These are phyloP conservation scores for Neoarthrinium moseri DNA, from an alignment of 2,329 filamentous ascomycete species.

Conservation along the genomic window DNA sequence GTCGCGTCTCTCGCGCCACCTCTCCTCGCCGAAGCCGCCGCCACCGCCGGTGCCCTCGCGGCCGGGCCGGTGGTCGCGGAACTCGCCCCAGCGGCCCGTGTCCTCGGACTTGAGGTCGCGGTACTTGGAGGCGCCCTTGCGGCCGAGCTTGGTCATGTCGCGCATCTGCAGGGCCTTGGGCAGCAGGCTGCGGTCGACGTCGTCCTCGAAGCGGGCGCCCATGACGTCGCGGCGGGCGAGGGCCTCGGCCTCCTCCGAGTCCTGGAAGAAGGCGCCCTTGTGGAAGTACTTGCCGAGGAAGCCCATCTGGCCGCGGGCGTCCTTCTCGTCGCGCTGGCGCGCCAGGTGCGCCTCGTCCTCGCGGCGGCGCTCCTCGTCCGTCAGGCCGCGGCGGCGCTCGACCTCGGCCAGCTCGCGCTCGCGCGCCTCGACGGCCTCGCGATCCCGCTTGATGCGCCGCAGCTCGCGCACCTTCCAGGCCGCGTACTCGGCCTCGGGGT, in stretches of 20 bases:
- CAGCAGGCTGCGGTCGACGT: conserved; percentile 79
- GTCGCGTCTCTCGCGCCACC: conserved; percentile 65
- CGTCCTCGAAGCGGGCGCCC: conserved; percentile 79
- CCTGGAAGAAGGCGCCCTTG: conserved; percentile 92
- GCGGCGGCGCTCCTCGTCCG: conserved; percentile 77
- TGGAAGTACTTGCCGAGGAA: conserved; percentile 98
- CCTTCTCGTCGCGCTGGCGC: conserved; percentile 77
- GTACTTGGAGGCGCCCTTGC: conserved; percentile 89
- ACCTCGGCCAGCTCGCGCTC: conserved; percentile 88
- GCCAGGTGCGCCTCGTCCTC: conserved; percentile 81
- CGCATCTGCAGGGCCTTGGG: conserved; percentile 90
- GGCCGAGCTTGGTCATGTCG: conserved; percentile 90
- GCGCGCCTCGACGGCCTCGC: conserved; percentile 77
- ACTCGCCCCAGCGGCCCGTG: conserved; percentile 80
- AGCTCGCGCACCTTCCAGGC: conserved; percentile 95
- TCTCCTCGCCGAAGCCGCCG: conserved; percentile 55
- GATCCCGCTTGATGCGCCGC: conserved; percentile 81
- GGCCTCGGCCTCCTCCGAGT: conserved; percentile 72
- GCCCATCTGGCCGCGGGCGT: conserved; percentile 74
- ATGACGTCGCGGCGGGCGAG: conserved; percentile 82
- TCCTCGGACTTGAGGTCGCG: conserved; percentile 86
- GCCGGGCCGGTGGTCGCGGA: conserved; percentile 47
- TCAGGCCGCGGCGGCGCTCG: conserved; percentile 83
- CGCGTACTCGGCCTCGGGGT: conserved; percentile 84
- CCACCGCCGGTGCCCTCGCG: conserved; percentile 37